Conservation (phyloP, 768 basidiomycete species). For the Tricholoma flavovirens region DNA sequence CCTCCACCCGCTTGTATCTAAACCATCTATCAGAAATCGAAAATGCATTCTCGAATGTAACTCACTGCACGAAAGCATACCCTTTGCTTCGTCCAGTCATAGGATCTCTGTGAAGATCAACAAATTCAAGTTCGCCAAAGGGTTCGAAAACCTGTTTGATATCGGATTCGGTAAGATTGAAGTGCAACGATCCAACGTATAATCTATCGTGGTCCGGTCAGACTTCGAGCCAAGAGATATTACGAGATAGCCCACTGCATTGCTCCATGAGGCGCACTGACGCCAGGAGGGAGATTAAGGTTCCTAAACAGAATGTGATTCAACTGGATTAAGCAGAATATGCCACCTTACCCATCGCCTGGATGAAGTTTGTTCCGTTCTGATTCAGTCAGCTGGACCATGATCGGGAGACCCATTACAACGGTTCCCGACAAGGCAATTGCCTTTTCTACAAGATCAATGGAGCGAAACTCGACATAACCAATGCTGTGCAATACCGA, state of each 20-base stretch:
- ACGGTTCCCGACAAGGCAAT: constrained; percentile 87
- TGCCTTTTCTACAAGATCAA: constrained; percentile 90
- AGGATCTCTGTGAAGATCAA: constrained; percentile 94
- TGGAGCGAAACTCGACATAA: constrained; percentile 92
- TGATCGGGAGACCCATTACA: constrained; percentile 97
- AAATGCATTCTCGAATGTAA: constrained; percentile 5
- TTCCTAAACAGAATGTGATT: constrained; percentile 39
- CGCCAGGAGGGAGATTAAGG: constrained; percentile 79
- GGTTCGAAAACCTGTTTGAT: constrained; percentile 99
- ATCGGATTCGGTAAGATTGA: constrained; percentile 95
- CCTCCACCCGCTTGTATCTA: constrained; percentile 86
- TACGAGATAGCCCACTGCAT: constrained; percentile 62
- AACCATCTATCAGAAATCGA: neutral
- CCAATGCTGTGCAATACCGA: constrained; percentile 62
- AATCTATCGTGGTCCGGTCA: constrained; percentile 46
- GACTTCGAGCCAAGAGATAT: neutral
- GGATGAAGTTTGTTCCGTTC: constrained; percentile 89
- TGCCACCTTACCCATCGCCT: constrained; percentile 67
- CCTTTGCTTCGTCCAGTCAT: constrained; percentile 96
- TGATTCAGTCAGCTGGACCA: constrained; percentile 95
- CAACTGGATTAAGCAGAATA: constrained; percentile 5
- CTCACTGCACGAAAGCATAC: constrained; percentile 95
- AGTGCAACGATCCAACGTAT: constrained; percentile 95
- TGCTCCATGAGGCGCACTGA: constrained; percentile 71
- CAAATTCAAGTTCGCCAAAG: constrained; percentile 96